Evolutionary conservation across 495 filamentous ascomycete species (phyloP).

Genomic region (Lepidopterella palustris): DNA sequence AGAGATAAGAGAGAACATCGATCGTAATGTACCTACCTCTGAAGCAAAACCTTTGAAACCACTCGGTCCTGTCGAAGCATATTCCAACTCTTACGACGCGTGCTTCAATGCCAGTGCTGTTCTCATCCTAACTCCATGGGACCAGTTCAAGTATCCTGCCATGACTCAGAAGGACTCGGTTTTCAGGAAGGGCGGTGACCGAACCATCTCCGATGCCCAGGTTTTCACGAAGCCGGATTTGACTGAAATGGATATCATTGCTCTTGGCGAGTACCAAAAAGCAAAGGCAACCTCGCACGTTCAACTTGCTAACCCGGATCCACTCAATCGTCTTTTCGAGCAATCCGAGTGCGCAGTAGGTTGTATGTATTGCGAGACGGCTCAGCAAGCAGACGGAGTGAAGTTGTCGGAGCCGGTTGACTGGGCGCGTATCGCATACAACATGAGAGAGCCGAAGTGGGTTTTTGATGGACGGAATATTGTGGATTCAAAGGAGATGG

Average conservation of each 20-base stretch:
- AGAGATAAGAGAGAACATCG: background rate
- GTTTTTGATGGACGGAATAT: constrained; percentile 1
- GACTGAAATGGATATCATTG: background rate
- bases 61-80: background rate
- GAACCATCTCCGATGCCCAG: background rate
- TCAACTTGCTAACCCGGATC: background rate
- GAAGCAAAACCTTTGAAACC: background rate
- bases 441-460: constrained; percentile 1
- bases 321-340: background rate
- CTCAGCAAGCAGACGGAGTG: background rate
- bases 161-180: background rate
- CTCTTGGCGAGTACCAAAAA: background rate
- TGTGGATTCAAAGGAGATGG: background rate
- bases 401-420: background rate
- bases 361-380: background rate
- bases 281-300: background rate
- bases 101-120: background rate
- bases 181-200: background rate
- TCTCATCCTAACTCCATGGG: background rate
- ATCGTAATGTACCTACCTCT: background rate
- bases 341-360: background rate
- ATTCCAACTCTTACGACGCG: background rate
- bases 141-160: background rate
- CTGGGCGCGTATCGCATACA: background rate
- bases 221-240: background rate